These are phyloP conservation scores for Sporothrix globosa DNA, from an alignment of 2,329 filamentous ascomycete species.

Conservation along the genomic window DNA sequence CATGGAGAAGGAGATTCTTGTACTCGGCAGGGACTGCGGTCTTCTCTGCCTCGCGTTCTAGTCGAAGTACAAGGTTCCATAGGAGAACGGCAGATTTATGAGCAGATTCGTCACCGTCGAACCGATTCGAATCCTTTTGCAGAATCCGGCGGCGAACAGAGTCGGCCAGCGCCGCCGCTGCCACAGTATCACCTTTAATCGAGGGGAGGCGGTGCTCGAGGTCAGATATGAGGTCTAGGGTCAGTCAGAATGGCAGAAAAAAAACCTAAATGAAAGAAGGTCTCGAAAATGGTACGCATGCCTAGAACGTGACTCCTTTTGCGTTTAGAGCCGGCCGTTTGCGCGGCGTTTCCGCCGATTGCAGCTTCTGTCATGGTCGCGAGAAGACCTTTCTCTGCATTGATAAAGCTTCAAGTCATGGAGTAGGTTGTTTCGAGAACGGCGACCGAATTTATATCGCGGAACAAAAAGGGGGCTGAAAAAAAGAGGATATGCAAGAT, in stretches of 20 bases:
- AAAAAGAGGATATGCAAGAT: background rate
- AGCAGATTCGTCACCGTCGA: background rate
- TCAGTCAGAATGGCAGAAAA: background rate
- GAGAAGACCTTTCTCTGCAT: no score
- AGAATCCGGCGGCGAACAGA: constrained; percentile 11
- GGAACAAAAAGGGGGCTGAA: background rate
- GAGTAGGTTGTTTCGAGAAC: background rate
- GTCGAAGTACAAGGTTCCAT: constrained; percentile 33
- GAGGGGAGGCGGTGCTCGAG: constrained; percentile 30
- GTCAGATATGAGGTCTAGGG: background rate
- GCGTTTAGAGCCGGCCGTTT: constrained; percentile 24
- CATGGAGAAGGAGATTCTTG: constrained; percentile 45
- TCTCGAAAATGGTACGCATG: background rate
- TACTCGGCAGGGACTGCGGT: constrained; percentile 33
- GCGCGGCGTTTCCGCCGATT: background rate
- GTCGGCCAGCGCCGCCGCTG: constrained; percentile 30
- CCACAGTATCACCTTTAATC: constrained; percentile 29
- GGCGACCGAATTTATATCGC: background rate
- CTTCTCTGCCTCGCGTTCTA: constrained; percentile 20
- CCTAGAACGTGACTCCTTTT: constrained; percentile 20
- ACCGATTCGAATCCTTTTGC: background rate
- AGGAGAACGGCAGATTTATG: constrained; percentile 30
- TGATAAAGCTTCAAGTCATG: background rate
- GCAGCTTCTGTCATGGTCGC: constrained; percentile 6
- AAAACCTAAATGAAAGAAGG: background rate